A percentile compares a stretch with the other conserved stretches of the same genome.
phyloP scores from a whole-genome alignment of 371 early-diverging fungal genomes.

The Mucor velutinosus region DNA sequence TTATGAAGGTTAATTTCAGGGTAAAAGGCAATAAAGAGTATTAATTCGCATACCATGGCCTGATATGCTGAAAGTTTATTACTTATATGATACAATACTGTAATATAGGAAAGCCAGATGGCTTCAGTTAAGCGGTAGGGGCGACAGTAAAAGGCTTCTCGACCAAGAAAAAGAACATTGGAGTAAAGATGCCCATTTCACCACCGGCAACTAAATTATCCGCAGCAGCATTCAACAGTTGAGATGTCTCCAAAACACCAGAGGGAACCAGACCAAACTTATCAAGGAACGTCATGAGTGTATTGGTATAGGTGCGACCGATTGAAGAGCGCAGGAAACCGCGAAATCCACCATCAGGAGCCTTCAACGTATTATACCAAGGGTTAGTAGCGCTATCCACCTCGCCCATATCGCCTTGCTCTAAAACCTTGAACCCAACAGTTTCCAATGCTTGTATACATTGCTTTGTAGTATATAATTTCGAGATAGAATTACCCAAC shows the following conservation, averaged over 20 bases:
- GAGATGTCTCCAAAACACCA: slow-evolving; percentile 71
- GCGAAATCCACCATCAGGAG: slow-evolving; percentile 45
- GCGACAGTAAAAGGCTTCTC: slow-evolving; percentile 59
- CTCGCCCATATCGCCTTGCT: slow-evolving; percentile 63
- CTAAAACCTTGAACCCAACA: slow-evolving; percentile 73
- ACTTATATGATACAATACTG: background rate
- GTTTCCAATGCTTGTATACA: slow-evolving; percentile 66
- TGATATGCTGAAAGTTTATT: background rate
- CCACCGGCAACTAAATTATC: slow-evolving; percentile 74
- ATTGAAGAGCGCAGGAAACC: slow-evolving; percentile 54
- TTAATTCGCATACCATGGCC: background rate
- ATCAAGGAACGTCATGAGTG: slow-evolving; percentile 61
- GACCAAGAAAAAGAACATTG: slow-evolving; percentile 81
- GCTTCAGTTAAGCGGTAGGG: background rate
- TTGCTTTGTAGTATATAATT: slow-evolving; percentile 65
- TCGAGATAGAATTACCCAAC: slow-evolving; percentile 79
- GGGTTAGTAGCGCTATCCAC: slow-evolving; percentile 60
- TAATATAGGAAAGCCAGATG: background rate
- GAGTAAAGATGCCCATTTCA: slow-evolving; percentile 74
- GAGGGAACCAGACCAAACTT: slow-evolving; percentile 69
- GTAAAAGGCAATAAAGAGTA: background rate
- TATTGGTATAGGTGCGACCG: slow-evolving; percentile 62
- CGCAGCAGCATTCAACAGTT: slow-evolving; percentile 71
- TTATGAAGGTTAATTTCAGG: background rate
- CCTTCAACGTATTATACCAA: slow-evolving; percentile 69